Percentiles rank a stretch among this genome's conserved stretches.
phyloP scores from a whole-genome alignment of 257 asterid species.

The Solanum virginianum region DNA sequence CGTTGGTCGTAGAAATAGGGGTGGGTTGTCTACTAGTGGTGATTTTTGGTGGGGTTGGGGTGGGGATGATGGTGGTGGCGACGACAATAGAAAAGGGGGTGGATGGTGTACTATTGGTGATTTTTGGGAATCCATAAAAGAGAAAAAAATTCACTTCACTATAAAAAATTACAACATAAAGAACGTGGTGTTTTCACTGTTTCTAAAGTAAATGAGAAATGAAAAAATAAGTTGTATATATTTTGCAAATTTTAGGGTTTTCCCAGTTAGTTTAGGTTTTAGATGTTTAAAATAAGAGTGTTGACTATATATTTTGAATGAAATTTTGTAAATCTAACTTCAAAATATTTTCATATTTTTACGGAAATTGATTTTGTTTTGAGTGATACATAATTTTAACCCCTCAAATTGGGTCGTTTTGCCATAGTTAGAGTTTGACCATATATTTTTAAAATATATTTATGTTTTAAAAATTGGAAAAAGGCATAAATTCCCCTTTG shows the following conservation, averaged over 20 bases:
- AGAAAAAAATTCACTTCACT: background rate
- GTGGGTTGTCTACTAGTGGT: no score
- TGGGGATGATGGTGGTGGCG: no score
- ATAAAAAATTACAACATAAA: background rate
- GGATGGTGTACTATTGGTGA: constrained; percentile 9
- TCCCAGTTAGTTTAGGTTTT: background rate
- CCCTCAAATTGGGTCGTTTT: background rate
- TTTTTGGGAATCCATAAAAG: constrained; percentile 35
- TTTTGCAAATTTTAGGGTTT: background rate
- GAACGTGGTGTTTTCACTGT: background rate
- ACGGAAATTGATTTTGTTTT: background rate
- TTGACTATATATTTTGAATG: background rate
- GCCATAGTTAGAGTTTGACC: background rate
- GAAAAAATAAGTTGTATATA: background rate
- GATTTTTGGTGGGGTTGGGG: no score
- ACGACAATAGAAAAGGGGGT: background rate
- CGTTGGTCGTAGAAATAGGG: no score
- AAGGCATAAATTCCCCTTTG: no score
- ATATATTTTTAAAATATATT: background rate
- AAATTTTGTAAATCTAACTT: no score
- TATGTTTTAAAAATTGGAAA: no score
- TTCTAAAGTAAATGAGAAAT: background rate
- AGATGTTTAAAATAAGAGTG: background rate
- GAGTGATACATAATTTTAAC: background rate
- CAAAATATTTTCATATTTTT: background rate